Conservation (phyloP, 2,329 filamentous ascomycete species). For the Eurotiales sp. region DNA sequence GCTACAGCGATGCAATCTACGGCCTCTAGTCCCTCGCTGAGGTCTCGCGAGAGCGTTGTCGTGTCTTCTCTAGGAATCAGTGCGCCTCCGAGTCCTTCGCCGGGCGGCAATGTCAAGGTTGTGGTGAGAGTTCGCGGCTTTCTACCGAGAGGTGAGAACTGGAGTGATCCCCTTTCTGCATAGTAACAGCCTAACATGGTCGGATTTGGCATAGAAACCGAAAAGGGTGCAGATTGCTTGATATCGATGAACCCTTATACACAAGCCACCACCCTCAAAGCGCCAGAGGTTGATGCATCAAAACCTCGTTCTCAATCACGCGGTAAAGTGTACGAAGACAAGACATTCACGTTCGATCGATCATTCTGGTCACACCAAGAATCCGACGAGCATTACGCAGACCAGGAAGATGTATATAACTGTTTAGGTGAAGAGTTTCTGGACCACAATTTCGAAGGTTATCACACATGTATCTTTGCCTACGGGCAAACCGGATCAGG, state of each 20-base stretch:
- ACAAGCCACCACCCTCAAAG: conserved; percentile 76
- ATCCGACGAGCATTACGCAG: conserved; percentile 77
- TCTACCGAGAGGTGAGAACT: conserved; percentile 74
- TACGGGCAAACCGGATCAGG: conserved; percentile 97
- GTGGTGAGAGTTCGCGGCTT: conserved; percentile 79
- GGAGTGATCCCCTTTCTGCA: conserved; percentile 18
- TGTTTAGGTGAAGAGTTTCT: conserved; percentile 93
- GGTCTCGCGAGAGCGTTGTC: conserved; percentile 66
- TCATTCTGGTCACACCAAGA: conserved; percentile 95
- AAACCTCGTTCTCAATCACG: conserved; percentile 62
- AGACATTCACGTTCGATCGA: conserved; percentile 92
- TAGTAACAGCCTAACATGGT: conserved; percentile 12
- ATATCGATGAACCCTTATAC: conserved; percentile 86
- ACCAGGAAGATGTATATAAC: conserved; percentile 91
- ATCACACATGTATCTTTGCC: conserved; percentile 98
- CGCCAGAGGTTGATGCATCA: conserved; percentile 59
- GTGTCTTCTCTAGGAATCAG: conserved; percentile 49
- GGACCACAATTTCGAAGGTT: conserved; percentile 98
- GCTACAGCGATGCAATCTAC: conserved; percentile 50
- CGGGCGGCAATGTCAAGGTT: conserved; percentile 73
- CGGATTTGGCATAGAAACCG: conserved; percentile 59
- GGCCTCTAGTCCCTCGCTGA: conserved; percentile 74
- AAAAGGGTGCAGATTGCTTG: conserved; percentile 76
- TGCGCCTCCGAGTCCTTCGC: conserved; percentile 47
- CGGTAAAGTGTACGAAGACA: conserved; percentile 73